Conservation (phyloP, 2,329 filamentous ascomycete species). For the Neospermospora avenae region DNA sequence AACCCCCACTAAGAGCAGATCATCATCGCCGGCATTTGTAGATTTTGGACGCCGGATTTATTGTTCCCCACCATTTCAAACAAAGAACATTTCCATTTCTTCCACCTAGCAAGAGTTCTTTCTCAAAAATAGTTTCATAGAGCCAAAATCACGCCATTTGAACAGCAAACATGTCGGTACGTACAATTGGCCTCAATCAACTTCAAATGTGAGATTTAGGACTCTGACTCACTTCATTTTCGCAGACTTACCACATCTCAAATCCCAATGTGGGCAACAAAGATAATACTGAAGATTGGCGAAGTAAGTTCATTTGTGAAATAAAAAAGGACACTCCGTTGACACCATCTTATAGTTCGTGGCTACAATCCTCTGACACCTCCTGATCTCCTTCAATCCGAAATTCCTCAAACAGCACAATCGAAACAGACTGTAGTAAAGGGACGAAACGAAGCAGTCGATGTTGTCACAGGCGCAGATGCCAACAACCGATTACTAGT, state of each 20-base stretch:
- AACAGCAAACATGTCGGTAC: conserved; percentile 3
- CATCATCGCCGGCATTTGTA: neutral
- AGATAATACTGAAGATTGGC: conserved; percentile 73
- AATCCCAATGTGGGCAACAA: conserved; percentile 78
- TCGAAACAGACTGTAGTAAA: conserved; percentile 53
- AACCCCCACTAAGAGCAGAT: conserved; percentile 1
- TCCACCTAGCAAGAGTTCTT: neutral
- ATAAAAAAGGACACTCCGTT: neutral
- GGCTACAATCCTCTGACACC: conserved; percentile 93
- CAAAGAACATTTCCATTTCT: neutral
- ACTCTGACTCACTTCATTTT: conserved; percentile 19
- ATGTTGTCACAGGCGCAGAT: conserved; percentile 66
- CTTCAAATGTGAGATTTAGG: neutral
- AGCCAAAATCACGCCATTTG: neutral
- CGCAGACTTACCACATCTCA: conserved; percentile 66
- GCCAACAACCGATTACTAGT: conserved; percentile 61
- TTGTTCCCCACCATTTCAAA: conserved; percentile 4
- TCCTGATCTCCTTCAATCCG: conserved; percentile 91
- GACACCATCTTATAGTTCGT: conserved; percentile 52
- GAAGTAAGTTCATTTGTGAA: conserved; percentile 55
- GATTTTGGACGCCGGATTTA: neutral
- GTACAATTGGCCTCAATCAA: neutral
- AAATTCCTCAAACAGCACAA: conserved; percentile 60
- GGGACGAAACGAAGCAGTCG: conserved; percentile 61
- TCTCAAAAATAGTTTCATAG: neutral